Base-by-base conservation (phyloP, 202 grass and related monocot species). In the Panicum virgatum region DNA sequence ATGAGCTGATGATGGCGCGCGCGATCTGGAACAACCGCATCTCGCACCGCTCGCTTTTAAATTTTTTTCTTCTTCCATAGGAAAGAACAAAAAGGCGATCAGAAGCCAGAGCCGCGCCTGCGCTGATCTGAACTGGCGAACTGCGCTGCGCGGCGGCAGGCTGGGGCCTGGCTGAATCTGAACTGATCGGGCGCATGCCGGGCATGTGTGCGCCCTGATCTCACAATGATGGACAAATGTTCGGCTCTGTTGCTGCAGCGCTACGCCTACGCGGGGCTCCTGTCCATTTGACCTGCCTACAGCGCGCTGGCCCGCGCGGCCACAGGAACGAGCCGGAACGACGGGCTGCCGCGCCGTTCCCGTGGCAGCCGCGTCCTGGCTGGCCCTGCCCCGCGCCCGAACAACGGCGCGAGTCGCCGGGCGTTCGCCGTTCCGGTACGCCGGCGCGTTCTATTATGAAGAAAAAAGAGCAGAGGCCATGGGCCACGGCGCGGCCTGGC, bases 251-350 rank as follows among this genome's bases (percentile, higher is more conserved):
- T 58, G 67, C 63, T 14, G 54, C 45, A 5, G 69, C 69, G 7
- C 69, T n/a, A n/a, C n/a, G n/a, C n/a, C n/a, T 26, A 40, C 22
- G 43, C 26, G 25, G n/a, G n/a, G 44, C 29, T 72, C 78, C 66
- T 56, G 65, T 18, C 27, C 36, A 3, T 80, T 88, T 80, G 86
- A 88, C 86, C 76, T 23, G 23, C 70, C 76, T 79, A 85, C 82
- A 85, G 82, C 62, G 13, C 42, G 46, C 63, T 62, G 62, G 5
- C 32, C 62, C 62, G n/a, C n/a, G 29, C 69, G 54, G 43, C 59
- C 40, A 58, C 27, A 56, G 1, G 84, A 30, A 45, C 54, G 14
- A 48, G 12, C 11, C 27, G 29, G 27, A 23, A 18, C 34, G 40
- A 1, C 5, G 1, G 7, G n/a, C 25, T 29, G 9, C 16, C 7